Evolutionary conservation across 345 rosid species (phyloP), one percentile per base, ranked within the genome.

Genomic region (Noccaea caerulescens): DNA sequence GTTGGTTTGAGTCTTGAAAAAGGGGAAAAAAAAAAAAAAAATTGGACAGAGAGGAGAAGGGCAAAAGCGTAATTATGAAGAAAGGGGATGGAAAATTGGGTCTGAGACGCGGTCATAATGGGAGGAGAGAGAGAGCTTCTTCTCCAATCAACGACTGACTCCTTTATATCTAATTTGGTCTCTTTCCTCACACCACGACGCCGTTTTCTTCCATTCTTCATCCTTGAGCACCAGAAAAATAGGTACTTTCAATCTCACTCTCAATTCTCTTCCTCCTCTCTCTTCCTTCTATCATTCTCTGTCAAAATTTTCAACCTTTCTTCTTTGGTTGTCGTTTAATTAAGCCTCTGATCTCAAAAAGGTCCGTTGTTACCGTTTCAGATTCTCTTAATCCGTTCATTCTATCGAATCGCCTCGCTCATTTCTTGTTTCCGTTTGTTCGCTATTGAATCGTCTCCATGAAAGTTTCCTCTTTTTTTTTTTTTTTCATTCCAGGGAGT

Each of bases 71-170:
- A 49, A 65, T 16, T 13, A 25, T 0, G 0, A 0, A 63, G 54
- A 12, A 12, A 38, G 7, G 10, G 9, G 46, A 27, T 27, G 30
- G 30, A 43, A 38, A 47, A 38, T 23, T 14, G 72, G 66, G 77
- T 58, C 11, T 27, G 55, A 58, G 55, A 58, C 72, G 54, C 68
- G 67, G 73, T 74, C 61, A 43, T 43, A 36, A 46, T 23, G 71
- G 37, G 27, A 46, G 23, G 23, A 27, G 30, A 27, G 30, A 27
- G 30, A 27, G 43, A 54, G 63, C 45, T 63, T 63, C 70, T 33
- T 63, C 68, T 51, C 78, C 73, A 68, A 61, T 69, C 59, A 69
- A 68, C 60, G 70, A 46, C 59, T 75, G 70, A 46, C 59, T 75
- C 36, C 5, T 27, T 4, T 27, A 27, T 27, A 27, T 27, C 70